Conservation (phyloP, 139 green algal genomes). For the Zygnema cylindricum region DNA sequence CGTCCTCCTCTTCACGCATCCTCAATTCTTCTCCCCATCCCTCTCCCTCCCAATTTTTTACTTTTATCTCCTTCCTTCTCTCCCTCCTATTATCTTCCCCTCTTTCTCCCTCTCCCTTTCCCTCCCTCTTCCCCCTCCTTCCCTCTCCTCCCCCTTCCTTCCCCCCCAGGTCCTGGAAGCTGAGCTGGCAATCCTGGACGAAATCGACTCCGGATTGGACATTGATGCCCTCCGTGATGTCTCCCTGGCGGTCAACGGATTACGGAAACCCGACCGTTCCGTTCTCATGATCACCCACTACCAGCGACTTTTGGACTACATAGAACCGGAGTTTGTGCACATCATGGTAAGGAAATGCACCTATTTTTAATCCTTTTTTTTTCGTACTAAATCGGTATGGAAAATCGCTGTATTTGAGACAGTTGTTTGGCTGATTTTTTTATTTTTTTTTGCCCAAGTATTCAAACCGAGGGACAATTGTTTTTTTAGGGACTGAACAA, state of each 20-base stretch:
- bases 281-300: constrained; percentile 99
- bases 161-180: constrained; percentile 54
- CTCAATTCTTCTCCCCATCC: neutral
- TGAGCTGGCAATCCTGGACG: constrained; percentile 71
- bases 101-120: neutral
- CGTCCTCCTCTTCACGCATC: neutral
- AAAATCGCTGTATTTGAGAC: neutral
- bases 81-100: neutral
- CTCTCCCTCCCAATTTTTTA: neutral
- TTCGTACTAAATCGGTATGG: constrained; percentile 1
- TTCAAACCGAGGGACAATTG: neutral
- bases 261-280: constrained; percentile 72
- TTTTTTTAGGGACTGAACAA: constrained; percentile 1
- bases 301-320: constrained; percentile 86
- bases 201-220: constrained; percentile 95
- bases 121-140: neutral
- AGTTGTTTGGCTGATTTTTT: neutral
- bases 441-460: neutral
- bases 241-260: constrained; percentile 76
- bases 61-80: neutral
- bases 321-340: constrained; percentile 80
- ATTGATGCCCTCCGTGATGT: constrained; percentile 81
- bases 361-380: neutral
- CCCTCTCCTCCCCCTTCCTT: neutral
- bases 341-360: constrained; percentile 83